These are phyloP conservation scores for Linderina pennispora DNA, from an alignment of 192 early-diverging fungal species.

Conservation along the genomic window DNA sequence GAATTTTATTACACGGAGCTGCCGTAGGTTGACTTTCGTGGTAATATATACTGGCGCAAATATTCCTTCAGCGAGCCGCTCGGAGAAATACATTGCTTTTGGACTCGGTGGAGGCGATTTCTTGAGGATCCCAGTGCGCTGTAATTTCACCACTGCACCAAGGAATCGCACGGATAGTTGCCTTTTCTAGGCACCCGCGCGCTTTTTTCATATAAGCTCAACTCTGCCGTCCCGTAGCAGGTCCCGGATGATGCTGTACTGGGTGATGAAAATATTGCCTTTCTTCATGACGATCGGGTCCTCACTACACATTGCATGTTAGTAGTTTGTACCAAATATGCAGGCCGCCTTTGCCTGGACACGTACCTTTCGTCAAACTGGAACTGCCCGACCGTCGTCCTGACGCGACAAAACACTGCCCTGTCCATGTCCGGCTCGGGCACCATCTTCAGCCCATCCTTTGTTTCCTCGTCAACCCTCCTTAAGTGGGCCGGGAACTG, in stretches of 20 bases:
- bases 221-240: conserved; percentile 39
- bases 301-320: conserved; percentile 32
- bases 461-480: conserved; percentile 17
- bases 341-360: neutral
- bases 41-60: no score
- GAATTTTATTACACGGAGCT: no score
- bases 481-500: conserved; percentile 43
- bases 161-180: no score
- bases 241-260: conserved; percentile 41
- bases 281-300: conserved; percentile 42
- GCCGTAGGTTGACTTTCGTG: no score
- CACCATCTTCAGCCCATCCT: conserved; percentile 37
- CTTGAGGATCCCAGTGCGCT: no score
- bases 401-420: conserved; percentile 43
- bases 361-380: conserved; percentile 41
- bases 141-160: no score
- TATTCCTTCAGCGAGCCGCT: no score
- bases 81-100: no score
- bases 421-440: conserved; percentile 29
- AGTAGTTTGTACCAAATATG: no score
- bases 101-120: no score
- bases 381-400: conserved; percentile 35
- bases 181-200: no score
- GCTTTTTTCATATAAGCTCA: conserved; percentile 25
- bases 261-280: conserved; percentile 43